These are phyloP conservation scores for Arthrobotrys conoides DNA, from an alignment of 2,329 filamentous ascomycete species.

Conservation along the genomic window DNA sequence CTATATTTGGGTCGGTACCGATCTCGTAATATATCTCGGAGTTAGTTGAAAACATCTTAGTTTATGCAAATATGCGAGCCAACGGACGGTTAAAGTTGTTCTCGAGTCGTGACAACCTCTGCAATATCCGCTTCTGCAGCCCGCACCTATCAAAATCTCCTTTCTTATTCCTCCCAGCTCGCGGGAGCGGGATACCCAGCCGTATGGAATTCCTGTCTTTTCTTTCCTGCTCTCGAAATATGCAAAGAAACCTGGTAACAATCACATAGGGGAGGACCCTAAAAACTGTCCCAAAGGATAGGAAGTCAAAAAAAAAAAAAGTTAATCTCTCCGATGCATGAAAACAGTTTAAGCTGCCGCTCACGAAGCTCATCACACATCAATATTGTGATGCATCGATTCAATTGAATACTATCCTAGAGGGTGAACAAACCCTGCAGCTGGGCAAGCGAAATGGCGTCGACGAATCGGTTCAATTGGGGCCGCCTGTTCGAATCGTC, in stretches of 20 bases:
- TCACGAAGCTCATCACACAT: conserved; percentile 42
- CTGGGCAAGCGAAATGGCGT: conserved; percentile 42
- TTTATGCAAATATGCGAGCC: conserved; percentile 26
- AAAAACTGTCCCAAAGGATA: not conserved
- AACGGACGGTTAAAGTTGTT: conserved; percentile 27
- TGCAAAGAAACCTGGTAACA: conserved; percentile 28
- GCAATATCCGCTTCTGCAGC: conserved; percentile 24
- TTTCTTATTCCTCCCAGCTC: conserved; percentile 41
- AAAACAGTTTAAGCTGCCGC: conserved; percentile 22
- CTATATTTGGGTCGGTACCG: conserved; percentile 37
- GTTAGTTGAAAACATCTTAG: conserved; percentile 9
- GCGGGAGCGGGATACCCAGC: conserved; percentile 56
- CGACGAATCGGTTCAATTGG: conserved; percentile 47
- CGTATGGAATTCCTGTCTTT: conserved; percentile 43
- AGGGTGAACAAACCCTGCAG: conserved; percentile 35
- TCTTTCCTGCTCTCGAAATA: conserved; percentile 15
- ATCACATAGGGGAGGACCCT: conserved; percentile 1
- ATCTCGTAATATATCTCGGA: conserved; percentile 36
- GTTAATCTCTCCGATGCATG: conserved; percentile 16
- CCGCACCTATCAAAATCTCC: conserved; percentile 3
- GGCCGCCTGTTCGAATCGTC: conserved; percentile 39
- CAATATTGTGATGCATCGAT: conserved; percentile 33
- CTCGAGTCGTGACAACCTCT: conserved; percentile 25
- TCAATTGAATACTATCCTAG: not conserved
- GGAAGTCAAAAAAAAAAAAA: not conserved